Evolutionary conservation across 2,329 filamentous ascomycete genomes (phyloP).

Genomic region (Aureobasidium subglaciale): DNA sequence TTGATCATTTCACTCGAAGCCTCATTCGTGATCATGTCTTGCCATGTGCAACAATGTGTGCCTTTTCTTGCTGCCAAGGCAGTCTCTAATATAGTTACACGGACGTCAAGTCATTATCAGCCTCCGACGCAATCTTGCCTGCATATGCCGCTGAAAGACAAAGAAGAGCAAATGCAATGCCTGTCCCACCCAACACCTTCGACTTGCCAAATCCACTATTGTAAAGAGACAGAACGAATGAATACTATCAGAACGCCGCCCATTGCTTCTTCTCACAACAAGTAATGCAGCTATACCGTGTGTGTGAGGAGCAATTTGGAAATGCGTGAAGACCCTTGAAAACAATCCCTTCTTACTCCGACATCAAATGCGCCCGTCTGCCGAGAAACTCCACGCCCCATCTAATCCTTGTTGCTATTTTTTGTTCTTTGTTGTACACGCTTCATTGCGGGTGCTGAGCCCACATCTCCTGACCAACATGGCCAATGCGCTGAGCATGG

Average conservation of each 20-base stretch:
- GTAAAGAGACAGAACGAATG: slow-evolving; percentile 6
- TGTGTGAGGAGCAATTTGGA: background rate
- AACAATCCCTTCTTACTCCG: background rate
- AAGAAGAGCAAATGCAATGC: background rate
- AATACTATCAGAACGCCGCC: slow-evolving; percentile 2
- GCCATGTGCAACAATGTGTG: slow-evolving; percentile 6
- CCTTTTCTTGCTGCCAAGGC: background rate
- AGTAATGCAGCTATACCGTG: slow-evolving; percentile 2
- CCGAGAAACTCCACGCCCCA: background rate
- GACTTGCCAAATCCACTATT: background rate
- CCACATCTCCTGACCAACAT: slow-evolving; percentile 50
- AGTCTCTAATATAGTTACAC: slow-evolving; percentile 16
- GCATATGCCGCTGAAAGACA: slow-evolving; percentile 4
- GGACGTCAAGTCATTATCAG: slow-evolving; percentile 14
- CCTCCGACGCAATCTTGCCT: slow-evolving; percentile 9
- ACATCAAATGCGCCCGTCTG: slow-evolving; percentile 2
- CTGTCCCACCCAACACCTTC: background rate
- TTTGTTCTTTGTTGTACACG: background rate
- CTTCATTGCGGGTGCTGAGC: slow-evolving; percentile 36
- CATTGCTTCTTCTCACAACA: background rate
- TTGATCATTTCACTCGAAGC: too few relatives aligned
- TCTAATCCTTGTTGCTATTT: background rate
- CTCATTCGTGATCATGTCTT: too few relatives aligned
- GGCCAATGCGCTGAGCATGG: slow-evolving; percentile 53
- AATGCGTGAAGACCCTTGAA: background rate